phyloP scores from a whole-genome alignment of 768 basidiomycete genomes.

The Boletus fagicola region DNA sequence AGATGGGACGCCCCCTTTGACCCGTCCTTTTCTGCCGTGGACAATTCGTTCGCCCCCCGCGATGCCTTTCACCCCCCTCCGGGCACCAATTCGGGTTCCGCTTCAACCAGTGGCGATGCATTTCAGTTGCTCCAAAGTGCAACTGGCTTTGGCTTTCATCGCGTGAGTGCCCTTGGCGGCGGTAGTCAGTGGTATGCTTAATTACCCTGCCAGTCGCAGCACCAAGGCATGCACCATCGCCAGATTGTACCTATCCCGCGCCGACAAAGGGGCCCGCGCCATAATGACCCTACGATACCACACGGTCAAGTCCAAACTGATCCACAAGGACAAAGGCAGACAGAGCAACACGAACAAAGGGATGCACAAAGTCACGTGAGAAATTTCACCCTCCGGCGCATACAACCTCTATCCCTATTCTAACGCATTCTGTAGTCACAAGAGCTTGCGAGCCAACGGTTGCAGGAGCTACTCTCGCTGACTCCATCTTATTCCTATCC shows the following conservation, averaged over 20 bases:
- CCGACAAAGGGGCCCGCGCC: neutral
- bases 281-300: neutral
- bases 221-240: slow-evolving; percentile 5
- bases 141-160: neutral
- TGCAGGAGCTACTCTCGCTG: slow-evolving; percentile 26
- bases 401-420: neutral
- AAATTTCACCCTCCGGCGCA: neutral
- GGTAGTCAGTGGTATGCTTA: neutral
- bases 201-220: neutral
- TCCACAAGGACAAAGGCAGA: slow-evolving; percentile 1
- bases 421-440: neutral
- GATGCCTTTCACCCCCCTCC: neutral
- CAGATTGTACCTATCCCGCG: slow-evolving; percentile 14
- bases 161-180: neutral
- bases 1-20: slow-evolving; percentile 24
- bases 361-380: slow-evolving; percentile 9
- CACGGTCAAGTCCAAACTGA: neutral
- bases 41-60: neutral
- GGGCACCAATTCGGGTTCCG: neutral
- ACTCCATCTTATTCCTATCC: neutral
- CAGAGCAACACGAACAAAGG: slow-evolving; percentile 3
- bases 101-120: neutral
- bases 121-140: slow-evolving; percentile 1
- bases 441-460: slow-evolving; percentile 19
- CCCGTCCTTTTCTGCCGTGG: slow-evolving; percentile 7